Base-by-base conservation (phyloP, 352 stramenopile genomes). In the Globisporangium splendens region DNA sequence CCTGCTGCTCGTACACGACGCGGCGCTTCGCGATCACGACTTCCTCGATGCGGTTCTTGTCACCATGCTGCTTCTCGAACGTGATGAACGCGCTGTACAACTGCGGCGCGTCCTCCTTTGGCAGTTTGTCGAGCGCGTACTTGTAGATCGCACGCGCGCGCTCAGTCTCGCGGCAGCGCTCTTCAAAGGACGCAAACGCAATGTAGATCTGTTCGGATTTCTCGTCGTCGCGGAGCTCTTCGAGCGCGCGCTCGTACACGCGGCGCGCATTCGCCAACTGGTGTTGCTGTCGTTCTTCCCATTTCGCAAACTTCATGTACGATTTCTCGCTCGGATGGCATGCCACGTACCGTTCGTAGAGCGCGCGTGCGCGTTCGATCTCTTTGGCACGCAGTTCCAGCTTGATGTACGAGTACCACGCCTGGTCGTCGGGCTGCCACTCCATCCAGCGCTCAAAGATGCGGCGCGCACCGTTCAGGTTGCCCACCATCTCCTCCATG, bases 401-500 rank as follows among this genome's bases (percentile, higher is more conserved):
- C 59, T 98, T 98, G 50, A 98, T 98, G 81, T 98, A 99, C 33
- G 92, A 93, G 62, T 97, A 89, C 96, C 97, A 99, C 0, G 95
- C 96, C 68, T 99, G 96, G 68, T 99, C 96, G 63, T 99, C 96
- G 0, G 98, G 97, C 77, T 98, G 91, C 96, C 96, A 99, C 68
- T 96, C 79, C 90, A 98, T 97, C 84, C 86, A 95, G 56, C 97
- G 82, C 76, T 99, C 96, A 73, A 99, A 99, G 3, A 99, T 87
- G 1, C 87, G 83, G 6, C 97, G 79, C 51, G 93, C 97, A 55
- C 93, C 96, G 56, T 89, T 83, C 18, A 98, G 72, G 62, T 99
- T 97, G 55, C 96, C 95, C 48, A 99, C 77, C 89, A 99, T 98
- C 76, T 99, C 97, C 80, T 99, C 97, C 92, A 99, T 98, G 75